Conservation (phyloP, 495 filamentous ascomycete genomes). For the Penicillium roqueforti region DNA sequence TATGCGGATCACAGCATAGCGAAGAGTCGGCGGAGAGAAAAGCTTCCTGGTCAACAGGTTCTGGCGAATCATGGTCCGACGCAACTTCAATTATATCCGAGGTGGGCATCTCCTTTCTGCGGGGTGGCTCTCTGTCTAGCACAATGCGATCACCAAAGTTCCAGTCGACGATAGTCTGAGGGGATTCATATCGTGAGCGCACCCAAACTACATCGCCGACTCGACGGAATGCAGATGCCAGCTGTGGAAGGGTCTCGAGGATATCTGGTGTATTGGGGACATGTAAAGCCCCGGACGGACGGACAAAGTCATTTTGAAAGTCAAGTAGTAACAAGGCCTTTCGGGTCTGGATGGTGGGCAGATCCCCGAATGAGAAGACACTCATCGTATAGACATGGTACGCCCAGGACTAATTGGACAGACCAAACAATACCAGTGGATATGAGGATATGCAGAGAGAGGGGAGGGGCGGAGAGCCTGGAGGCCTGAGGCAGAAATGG, state of each 20-base stretch:
- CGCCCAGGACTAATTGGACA: not conserved
- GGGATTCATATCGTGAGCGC: constrained; percentile 65
- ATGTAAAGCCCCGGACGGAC: constrained; percentile 62
- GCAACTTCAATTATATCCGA: constrained; percentile 21
- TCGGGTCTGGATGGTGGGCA: constrained; percentile 61
- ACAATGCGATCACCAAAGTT: constrained; percentile 40
- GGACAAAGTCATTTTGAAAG: constrained; percentile 88
- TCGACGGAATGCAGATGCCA: constrained; percentile 71
- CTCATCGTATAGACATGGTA: constrained; percentile 35
- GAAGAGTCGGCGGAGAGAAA: constrained; percentile 54
- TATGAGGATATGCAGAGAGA: not conserved
- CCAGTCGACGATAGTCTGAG: constrained; percentile 49
- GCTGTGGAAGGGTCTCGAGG: constrained; percentile 57
- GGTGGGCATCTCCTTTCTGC: constrained; percentile 5
- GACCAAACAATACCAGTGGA: not conserved
- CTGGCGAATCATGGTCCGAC: constrained; percentile 24
- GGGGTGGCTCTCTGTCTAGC: constrained; percentile 23
- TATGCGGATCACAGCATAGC: constrained; percentile 55
- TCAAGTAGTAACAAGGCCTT: constrained; percentile 83
- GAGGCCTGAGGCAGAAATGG: not conserved
- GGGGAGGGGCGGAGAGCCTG: not conserved
- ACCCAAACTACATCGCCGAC: constrained; percentile 86
- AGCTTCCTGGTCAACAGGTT: constrained; percentile 53
- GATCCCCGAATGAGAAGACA: constrained; percentile 34
- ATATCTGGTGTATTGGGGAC: constrained; percentile 62